A percentile compares a stretch with the other conserved stretches of the same genome.
These are phyloP conservation scores for Hemileccinum impolitum DNA, from an alignment of 768 basidiomycete species.

Conservation along the genomic window DNA sequence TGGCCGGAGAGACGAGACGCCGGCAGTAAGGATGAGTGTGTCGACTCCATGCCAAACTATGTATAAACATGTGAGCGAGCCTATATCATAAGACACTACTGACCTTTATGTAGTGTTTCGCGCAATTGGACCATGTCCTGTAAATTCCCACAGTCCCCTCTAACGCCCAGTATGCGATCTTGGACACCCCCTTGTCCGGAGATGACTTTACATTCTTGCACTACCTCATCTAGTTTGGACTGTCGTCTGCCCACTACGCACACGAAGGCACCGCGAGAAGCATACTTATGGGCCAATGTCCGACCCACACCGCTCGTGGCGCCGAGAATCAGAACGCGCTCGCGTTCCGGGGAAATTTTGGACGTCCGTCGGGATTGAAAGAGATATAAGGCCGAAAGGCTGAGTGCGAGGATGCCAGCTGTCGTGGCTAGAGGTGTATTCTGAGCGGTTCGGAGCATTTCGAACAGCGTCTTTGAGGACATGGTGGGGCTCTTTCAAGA, in stretches of 20 bases:
- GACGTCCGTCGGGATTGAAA: conserved; percentile 26
- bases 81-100: neutral
- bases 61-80: conserved; percentile 1
- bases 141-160: conserved; percentile 61
- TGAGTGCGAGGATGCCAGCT: conserved; percentile 11
- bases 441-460: conserved; percentile 1
- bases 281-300: conserved; percentile 66
- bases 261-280: conserved; percentile 67
- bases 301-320: conserved; percentile 83
- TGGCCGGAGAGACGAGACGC: conserved; percentile 78
- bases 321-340: conserved; percentile 80
- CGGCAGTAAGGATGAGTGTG: conserved; percentile 78
- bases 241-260: conserved; percentile 71
- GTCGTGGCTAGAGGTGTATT: conserved; percentile 6
- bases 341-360: conserved; percentile 42
- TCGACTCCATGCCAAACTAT: conserved; percentile 81
- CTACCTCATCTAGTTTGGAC: conserved; percentile 53
- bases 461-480: conserved; percentile 7
- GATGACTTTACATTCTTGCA: conserved; percentile 49
- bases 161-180: conserved; percentile 44
- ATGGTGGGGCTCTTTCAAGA: neutral
- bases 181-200: conserved; percentile 16
- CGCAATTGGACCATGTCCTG: conserved; percentile 67
- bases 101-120: conserved; percentile 51
- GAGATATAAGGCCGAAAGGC: conserved; percentile 19